These are phyloP conservation scores for Aspergillus udagawae DNA, from an alignment of 2,329 filamentous ascomycete species.

Conservation along the genomic window DNA sequence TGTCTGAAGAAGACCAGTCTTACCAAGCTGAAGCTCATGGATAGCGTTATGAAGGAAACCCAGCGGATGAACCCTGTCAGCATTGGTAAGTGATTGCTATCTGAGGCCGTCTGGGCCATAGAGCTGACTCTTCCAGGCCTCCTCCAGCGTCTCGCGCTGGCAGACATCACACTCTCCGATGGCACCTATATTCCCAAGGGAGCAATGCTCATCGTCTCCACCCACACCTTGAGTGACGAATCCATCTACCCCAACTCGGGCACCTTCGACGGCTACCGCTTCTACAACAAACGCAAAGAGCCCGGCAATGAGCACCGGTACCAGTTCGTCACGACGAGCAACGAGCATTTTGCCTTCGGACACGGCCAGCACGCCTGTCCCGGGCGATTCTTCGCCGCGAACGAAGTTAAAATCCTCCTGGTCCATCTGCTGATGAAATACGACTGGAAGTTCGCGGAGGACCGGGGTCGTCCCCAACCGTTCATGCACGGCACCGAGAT, in stretches of 20 bases:
- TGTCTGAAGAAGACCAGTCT: slow-evolving; percentile 31
- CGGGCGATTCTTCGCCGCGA: slow-evolving; percentile 54
- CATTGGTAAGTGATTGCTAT: slow-evolving; percentile 18
- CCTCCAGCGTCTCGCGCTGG: slow-evolving; percentile 22
- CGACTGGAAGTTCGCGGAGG: slow-evolving; percentile 44
- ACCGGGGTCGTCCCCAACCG: slow-evolving; percentile 35
- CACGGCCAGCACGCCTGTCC: slow-evolving; percentile 41
- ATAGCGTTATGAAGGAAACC: slow-evolving; percentile 34
- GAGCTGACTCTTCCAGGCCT: slow-evolving; percentile 12
- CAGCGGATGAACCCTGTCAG: slow-evolving; percentile 26
- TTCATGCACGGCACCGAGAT: slow-evolving; percentile 46
- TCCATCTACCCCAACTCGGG: slow-evolving; percentile 24
- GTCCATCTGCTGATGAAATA: slow-evolving; percentile 51
- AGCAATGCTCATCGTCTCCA: slow-evolving; percentile 21
- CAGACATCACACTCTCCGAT: slow-evolving; percentile 24
- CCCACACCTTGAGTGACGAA: slow-evolving; percentile 25
- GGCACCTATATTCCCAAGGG: slow-evolving; percentile 29
- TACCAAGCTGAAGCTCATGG: slow-evolving; percentile 31
- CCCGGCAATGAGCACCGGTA: slow-evolving; percentile 27
- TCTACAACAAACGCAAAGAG: slow-evolving; percentile 27
- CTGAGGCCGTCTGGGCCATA: neutral
- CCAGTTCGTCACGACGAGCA: slow-evolving; percentile 29
- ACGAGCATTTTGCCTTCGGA: slow-evolving; percentile 32
- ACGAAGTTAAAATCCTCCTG: slow-evolving; percentile 55
- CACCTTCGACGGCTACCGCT: slow-evolving; percentile 32